Conservation (phyloP, 768 basidiomycete genomes). For the Amanita rimosa region DNA sequence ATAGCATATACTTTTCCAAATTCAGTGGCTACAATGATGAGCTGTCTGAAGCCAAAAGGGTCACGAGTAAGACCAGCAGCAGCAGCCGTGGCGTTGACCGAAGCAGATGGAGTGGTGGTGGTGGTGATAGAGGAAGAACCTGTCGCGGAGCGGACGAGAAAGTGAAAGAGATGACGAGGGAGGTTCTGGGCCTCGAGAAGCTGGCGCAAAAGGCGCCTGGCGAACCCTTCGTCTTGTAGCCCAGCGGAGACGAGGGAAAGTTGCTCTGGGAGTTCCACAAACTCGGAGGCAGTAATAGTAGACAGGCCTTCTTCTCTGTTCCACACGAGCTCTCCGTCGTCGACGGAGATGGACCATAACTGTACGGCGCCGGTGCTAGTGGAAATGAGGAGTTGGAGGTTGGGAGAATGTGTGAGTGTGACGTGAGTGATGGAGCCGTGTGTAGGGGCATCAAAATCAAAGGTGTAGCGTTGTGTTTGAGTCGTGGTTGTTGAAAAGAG, state of each 20-base stretch:
- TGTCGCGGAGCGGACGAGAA: conserved; percentile 60
- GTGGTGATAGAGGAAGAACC: conserved; percentile 49
- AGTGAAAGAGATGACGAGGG: conserved; percentile 56
- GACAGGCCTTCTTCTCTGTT: conserved; percentile 73
- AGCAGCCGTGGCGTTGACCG: conserved; percentile 18
- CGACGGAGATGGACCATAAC: conserved; percentile 28
- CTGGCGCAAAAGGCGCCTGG: conserved; percentile 43
- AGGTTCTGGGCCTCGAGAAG: conserved; percentile 56
- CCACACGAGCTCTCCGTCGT: conserved; percentile 40
- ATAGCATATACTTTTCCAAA: conserved; percentile 74
- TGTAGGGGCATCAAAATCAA: conserved; percentile 51
- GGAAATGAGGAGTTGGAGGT: conserved; percentile 36
- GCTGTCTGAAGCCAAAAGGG: conserved; percentile 77
- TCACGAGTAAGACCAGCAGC: conserved; percentile 58
- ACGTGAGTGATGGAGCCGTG: conserved; percentile 63
- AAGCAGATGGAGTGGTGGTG: conserved; percentile 16
- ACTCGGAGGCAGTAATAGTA: conserved; percentile 47
- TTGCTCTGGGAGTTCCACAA: conserved; percentile 70
- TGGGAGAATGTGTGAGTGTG: neutral
- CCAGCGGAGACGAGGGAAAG: conserved; percentile 18
- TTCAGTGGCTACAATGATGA: conserved; percentile 62
- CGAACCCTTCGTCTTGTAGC: conserved; percentile 40
- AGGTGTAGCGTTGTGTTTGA: conserved; percentile 39
- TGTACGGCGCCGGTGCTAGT: conserved; percentile 74
- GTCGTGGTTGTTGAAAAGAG: conserved; percentile 38